Percentiles rank a stretch among this genome's conserved stretches.
Conservation (phyloP, 1,284 basidiomycete genomes). For the Trametes pubescens region DNA sequence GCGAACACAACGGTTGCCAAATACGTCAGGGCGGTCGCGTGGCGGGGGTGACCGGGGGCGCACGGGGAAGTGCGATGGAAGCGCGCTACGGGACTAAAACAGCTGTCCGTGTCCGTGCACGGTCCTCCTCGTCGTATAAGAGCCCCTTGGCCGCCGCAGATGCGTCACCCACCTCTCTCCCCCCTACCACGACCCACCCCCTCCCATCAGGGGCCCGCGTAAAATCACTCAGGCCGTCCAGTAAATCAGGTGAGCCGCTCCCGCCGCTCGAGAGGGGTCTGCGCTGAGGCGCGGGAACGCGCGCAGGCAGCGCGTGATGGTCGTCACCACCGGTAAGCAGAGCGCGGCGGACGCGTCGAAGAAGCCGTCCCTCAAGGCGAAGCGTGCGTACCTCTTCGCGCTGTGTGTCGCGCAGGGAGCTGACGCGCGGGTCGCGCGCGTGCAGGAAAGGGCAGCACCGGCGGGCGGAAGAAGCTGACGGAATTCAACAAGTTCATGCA, state of each 20-base stretch:
- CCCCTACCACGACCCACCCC: conserved; percentile 34
- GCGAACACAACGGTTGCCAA: conserved; percentile 27
- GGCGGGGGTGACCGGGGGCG: conserved; percentile 36
- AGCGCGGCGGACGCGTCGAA: conserved; percentile 35
- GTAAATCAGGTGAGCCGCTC: conserved; percentile 28
- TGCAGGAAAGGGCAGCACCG: conserved; percentile 46
- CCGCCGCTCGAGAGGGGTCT: conserved; percentile 12
- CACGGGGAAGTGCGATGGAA: conserved; percentile 40
- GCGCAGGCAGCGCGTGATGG: conserved; percentile 33
- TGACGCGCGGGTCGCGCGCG: conserved; percentile 30
- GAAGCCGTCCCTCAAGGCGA: conserved; percentile 32
- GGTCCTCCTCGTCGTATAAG: conserved; percentile 43
- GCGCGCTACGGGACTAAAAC: conserved; percentile 39
- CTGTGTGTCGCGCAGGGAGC: not conserved
- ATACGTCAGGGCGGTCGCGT: conserved; percentile 16
- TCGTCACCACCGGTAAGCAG: conserved; percentile 35
- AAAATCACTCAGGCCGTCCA: conserved; percentile 20
- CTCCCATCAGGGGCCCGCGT: conserved; percentile 23
- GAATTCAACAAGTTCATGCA: conserved; percentile 85
- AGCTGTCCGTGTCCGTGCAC: conserved; percentile 30
- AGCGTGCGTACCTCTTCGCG: conserved; percentile 25
- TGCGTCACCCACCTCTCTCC: conserved; percentile 40
- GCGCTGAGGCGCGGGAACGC: conserved; percentile 20
- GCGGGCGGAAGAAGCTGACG: conserved; percentile 63
- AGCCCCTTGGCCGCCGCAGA: conserved; percentile 37